These are phyloP conservation scores for Pseudocercospora macadamiae DNA, from an alignment of 2,329 filamentous ascomycete species.

Conservation along the genomic window DNA sequence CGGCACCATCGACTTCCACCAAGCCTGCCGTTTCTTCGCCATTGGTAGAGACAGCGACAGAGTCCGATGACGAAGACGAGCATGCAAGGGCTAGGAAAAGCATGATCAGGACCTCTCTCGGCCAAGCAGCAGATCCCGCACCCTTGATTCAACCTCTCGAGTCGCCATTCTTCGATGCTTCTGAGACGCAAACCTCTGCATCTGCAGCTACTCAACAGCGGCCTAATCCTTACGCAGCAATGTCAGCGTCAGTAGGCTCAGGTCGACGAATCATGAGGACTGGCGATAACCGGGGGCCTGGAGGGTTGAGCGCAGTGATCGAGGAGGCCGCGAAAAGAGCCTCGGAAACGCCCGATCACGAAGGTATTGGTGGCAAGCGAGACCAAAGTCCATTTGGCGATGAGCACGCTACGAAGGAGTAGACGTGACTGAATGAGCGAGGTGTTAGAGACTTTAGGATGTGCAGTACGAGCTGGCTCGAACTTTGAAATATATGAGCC, in stretches of 20 bases:
- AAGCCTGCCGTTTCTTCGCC: constrained; percentile 37
- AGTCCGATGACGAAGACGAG: constrained; percentile 36
- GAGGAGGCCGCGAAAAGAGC: constrained; percentile 49
- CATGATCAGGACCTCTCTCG: constrained; percentile 25
- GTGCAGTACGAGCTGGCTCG: constrained; percentile 7
- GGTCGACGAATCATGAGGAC: constrained; percentile 18
- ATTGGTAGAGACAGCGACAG: constrained; percentile 32
- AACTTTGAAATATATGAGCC: background rate
- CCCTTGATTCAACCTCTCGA: constrained; percentile 33
- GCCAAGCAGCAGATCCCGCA: constrained; percentile 19
- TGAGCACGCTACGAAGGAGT: constrained; percentile 28
- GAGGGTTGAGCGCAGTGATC: constrained; percentile 47
- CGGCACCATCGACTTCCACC: constrained; percentile 25
- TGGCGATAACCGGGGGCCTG: constrained; percentile 26
- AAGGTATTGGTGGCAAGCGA: constrained; percentile 28
- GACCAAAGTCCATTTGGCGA: constrained; percentile 41
- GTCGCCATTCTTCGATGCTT: constrained; percentile 40
- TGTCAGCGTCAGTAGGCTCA: constrained; percentile 35
- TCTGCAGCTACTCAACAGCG: constrained; percentile 22
- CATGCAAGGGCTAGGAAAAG: constrained; percentile 36
- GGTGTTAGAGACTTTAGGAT: background rate
- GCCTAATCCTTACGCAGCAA: constrained; percentile 45
- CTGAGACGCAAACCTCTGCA: constrained; percentile 29
- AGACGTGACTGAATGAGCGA: background rate
- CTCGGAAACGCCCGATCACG: constrained; percentile 37